phyloP scores from a whole-genome alignment of 2,329 filamentous ascomycete species.

The Aspergillus sp. region DNA sequence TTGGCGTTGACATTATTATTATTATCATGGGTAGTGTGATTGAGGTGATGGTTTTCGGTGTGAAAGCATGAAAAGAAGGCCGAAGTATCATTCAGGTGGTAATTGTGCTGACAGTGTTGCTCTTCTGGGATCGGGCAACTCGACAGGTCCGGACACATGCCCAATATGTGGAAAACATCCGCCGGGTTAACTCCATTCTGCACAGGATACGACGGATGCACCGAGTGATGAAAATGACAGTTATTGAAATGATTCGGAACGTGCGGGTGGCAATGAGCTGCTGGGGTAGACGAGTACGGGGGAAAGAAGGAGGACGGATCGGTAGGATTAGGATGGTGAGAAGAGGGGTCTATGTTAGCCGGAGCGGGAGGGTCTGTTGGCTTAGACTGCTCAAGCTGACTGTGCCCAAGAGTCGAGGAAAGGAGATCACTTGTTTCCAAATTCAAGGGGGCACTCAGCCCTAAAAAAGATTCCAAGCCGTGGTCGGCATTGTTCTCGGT shows the following conservation, averaged over 20 bases:
- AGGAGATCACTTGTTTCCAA: conserved; percentile 24
- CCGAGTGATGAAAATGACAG: conserved; percentile 20
- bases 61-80: conserved; percentile 26
- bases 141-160: conserved; percentile 26
- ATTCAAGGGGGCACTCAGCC: conserved; percentile 23
- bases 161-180: conserved; percentile 32
- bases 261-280: conserved; percentile 19
- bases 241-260: conserved; percentile 16
- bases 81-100: conserved; percentile 17
- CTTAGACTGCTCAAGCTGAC: conserved; percentile 16
- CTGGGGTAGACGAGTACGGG: conserved; percentile 12
- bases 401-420: conserved; percentile 15
- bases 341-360: conserved; percentile 7
- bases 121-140: conserved; percentile 18
- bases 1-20: not conserved
- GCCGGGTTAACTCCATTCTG: conserved; percentile 27
- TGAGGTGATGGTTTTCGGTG: conserved; percentile 24
- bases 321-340: conserved; percentile 3
- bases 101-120: conserved; percentile 7
- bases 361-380: conserved; percentile 11
- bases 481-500: conserved; percentile 14
- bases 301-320: conserved; percentile 9
- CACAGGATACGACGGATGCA: conserved; percentile 15
- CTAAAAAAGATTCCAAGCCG: conserved; percentile 26
- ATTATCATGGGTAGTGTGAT: conserved; percentile 4